Evolutionary conservation across 768 basidiomycete genomes (phyloP), one percentile per base, ranked within the genome.

Genomic region (Lentinula raphanica): DNA sequence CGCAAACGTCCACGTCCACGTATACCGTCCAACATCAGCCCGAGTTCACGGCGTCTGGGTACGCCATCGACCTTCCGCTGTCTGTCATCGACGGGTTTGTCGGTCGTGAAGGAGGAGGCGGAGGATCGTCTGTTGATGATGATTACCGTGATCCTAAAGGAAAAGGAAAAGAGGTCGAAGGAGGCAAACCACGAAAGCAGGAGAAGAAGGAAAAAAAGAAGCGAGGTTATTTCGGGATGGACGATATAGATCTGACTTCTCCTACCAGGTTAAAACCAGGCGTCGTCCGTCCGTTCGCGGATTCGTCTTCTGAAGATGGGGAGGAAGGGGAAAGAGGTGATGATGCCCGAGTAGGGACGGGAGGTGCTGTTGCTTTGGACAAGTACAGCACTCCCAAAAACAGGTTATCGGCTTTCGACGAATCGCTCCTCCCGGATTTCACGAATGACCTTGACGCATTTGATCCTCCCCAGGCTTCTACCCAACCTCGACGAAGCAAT

Each of bases 201-300:
- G 25, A 15, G 17, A 48, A 48, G 45, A 51, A 31, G 17, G 17
- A 25, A 27, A 35, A 27, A 21, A 42, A 54, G 25, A 38, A 38
- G 11, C 39, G n/a, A 21, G 49, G 51, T 11, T 29, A 56, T 45
- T 46, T 56, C 28, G 54, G 54, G 42, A 42, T 56, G 13, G 54
- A 56, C 13, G 54, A 56, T n/a, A 42, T 56, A 7, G 54, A 56
- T 44, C 42, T 54, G 38, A 35, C 17, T 13, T 56, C 54, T 9
- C 29, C 54, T 12, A 46, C 54, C 5, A 56, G 32, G 40, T 15
- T 42, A 11, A 17, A 9, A 15, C 39, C 25, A 15, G 28, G 40
- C 8, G 40, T 44, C n/a, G 39, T 44, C 19, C 54, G 44, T 45
- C 40, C 39, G n/a, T 42, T 29, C 19, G 54, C 27, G 27, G 54